These are phyloP conservation scores for Oryza coarctata DNA, from an alignment of 176 grass and related monocot species.

Conservation along the genomic window DNA sequence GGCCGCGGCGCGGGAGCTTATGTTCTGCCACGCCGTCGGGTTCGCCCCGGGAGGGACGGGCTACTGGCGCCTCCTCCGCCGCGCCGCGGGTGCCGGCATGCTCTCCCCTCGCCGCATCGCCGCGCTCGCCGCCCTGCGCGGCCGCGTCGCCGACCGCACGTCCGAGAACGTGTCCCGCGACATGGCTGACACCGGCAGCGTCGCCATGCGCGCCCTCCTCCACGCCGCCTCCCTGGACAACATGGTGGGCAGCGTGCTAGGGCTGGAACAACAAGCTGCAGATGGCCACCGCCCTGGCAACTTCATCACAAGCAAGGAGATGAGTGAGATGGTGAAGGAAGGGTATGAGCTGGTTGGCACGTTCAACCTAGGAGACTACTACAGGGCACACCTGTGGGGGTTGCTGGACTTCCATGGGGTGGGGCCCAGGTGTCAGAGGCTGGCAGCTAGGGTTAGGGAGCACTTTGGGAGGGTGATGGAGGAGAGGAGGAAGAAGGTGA, in stretches of 20 bases:
- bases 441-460: slow-evolving; percentile 33
- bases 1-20: slow-evolving; percentile 30
- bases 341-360: slow-evolving; percentile 41
- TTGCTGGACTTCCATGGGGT: slow-evolving; percentile 38
- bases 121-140: neutral
- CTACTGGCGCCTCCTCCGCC: slow-evolving; percentile 51
- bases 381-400: neutral
- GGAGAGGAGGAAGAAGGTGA: slow-evolving; percentile 27
- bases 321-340: slow-evolving; percentile 43
- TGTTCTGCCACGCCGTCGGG: slow-evolving; percentile 47
- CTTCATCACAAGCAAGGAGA: neutral
- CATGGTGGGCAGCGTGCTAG: slow-evolving; percentile 42
- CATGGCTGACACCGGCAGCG: slow-evolving; percentile 3
- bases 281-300: too few relatives aligned
- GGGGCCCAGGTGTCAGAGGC: slow-evolving; percentile 12
- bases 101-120: slow-evolving; percentile 38
- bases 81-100: slow-evolving; percentile 16
- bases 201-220: slow-evolving; percentile 31
- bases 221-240: slow-evolving; percentile 39
- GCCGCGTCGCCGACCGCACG: slow-evolving; percentile 4
- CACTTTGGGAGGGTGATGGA: slow-evolving; percentile 40
- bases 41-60: slow-evolving; percentile 35
- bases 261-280: neutral
- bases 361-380: slow-evolving; percentile 49
- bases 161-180: neutral